These are phyloP conservation scores for Phaeoacremonium minimum DNA, from an alignment of 2,329 filamentous ascomycete species.

Conservation along the genomic window DNA sequence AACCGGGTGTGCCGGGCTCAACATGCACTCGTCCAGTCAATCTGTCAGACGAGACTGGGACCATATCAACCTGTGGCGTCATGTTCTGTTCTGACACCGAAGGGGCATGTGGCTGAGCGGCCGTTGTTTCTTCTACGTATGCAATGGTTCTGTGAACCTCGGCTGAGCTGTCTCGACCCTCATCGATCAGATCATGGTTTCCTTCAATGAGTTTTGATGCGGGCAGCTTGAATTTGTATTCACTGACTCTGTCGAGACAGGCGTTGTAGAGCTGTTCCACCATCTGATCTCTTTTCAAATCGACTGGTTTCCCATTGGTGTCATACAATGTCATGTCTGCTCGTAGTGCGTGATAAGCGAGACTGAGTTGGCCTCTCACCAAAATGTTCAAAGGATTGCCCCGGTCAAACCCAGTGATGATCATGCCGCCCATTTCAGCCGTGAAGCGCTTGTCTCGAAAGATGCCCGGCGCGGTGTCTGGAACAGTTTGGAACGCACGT, in stretches of 20 bases:
- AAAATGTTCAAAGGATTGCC: conserved; percentile 92
- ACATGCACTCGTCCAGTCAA: conserved; percentile 70
- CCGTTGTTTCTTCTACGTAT: conserved; percentile 66
- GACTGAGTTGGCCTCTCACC: conserved; percentile 81
- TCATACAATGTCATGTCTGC: conserved; percentile 89
- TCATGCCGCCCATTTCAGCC: conserved; percentile 96
- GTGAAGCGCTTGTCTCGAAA: conserved; percentile 63
- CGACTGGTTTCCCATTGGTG: conserved; percentile 70
- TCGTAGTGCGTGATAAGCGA: conserved; percentile 79
- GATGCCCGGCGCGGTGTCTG: conserved; percentile 13
- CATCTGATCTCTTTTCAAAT: conserved; percentile 71
- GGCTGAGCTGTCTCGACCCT: conserved; percentile 71
- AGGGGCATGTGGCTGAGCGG: conserved; percentile 52
- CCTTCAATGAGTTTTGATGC: conserved; percentile 72
- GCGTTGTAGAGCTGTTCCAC: conserved; percentile 95
- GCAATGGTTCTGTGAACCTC: conserved; percentile 69
- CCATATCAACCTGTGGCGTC: conserved; percentile 48
- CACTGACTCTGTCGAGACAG: conserved; percentile 84
- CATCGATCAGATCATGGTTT: conserved; percentile 75
- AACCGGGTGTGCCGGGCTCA: conserved; percentile 63
- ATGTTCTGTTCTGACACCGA: conserved; percentile 50
- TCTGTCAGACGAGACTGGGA: conserved; percentile 62
- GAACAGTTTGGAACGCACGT: conserved; percentile 59
- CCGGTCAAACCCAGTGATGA: conserved; percentile 93
- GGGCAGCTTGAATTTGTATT: conserved; percentile 77